phyloP scores from a whole-genome alignment of 192 early-diverging fungal species.

The Anaeromyces robustus region DNA sequence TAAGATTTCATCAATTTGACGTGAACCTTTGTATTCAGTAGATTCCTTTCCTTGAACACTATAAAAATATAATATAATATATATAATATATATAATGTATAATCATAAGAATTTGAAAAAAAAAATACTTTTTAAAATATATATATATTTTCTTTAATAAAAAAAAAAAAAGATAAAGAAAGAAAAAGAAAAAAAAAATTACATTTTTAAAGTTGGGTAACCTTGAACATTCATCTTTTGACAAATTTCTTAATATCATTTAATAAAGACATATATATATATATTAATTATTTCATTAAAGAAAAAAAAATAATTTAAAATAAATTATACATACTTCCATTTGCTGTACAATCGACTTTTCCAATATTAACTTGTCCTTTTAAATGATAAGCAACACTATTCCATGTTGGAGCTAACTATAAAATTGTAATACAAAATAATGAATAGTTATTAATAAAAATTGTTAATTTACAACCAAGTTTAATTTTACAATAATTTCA shows the following conservation, averaged over 20 bases:
- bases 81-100: too few relatives aligned
- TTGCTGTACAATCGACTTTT: slow-evolving; percentile 66
- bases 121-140: too few relatives aligned
- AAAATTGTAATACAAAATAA: background rate
- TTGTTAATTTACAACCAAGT: too few relatives aligned
- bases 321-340: slow-evolving; percentile 16
- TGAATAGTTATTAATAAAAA: too few relatives aligned
- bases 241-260: slow-evolving; percentile 27
- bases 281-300: too few relatives aligned
- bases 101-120: too few relatives aligned
- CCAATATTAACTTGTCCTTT: slow-evolving; percentile 64
- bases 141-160: background rate
- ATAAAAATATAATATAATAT: too few relatives aligned
- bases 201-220: slow-evolving; percentile 75
- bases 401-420: slow-evolving; percentile 62
- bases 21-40: background rate
- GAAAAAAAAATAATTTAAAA: too few relatives aligned
- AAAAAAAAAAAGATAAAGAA: too few relatives aligned
- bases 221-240: slow-evolving; percentile 47
- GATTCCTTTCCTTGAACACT: background rate
- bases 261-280: too few relatives aligned
- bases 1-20: background rate
- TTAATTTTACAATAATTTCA: too few relatives aligned
- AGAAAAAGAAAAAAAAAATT: slow-evolving; percentile 13
- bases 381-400: slow-evolving; percentile 39